These are phyloP conservation scores for Diaporthe vaccinii DNA, from an alignment of 2,329 filamentous ascomycete species.

Conservation along the genomic window DNA sequence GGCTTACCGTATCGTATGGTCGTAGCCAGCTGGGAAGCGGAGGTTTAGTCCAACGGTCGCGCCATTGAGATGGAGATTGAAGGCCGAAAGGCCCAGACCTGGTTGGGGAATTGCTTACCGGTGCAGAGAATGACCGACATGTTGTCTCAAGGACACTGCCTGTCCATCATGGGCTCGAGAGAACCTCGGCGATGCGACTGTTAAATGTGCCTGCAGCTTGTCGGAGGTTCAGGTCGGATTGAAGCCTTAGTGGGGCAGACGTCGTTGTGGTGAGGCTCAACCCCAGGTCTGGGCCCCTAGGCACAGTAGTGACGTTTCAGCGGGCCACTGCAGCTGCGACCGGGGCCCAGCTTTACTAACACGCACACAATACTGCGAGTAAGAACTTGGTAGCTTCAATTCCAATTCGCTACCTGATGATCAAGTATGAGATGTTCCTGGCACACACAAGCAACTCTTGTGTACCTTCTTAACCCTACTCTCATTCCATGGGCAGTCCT, in stretches of 20 bases:
- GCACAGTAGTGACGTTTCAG: slow-evolving; percentile 30
- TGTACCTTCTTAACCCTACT: neutral
- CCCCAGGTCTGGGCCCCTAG: slow-evolving; percentile 23
- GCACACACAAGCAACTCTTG: neutral
- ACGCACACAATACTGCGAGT: neutral
- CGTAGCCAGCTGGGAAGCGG: slow-evolving; percentile 65
- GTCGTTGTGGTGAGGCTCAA: slow-evolving; percentile 31
- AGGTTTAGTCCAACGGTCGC: slow-evolving; percentile 42
- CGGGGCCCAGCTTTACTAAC: neutral
- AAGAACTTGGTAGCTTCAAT: neutral
- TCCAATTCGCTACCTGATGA: neutral
- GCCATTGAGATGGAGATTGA: neutral
- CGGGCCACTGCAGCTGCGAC: neutral
- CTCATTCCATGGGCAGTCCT: neutral
- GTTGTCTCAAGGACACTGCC: slow-evolving; percentile 37
- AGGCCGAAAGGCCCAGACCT: neutral
- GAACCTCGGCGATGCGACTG: slow-evolving; percentile 19
- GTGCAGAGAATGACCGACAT: slow-evolving; percentile 76
- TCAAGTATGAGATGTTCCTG: neutral
- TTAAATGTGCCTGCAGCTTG: slow-evolving; percentile 19
- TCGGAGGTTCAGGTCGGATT: slow-evolving; percentile 21
- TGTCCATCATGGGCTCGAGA: slow-evolving; percentile 39
- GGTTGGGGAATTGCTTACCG: slow-evolving; percentile 54
- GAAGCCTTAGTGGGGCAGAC: slow-evolving; percentile 33
- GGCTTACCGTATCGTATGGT: slow-evolving; percentile 71